Evolutionary conservation across 2,329 filamentous ascomycete genomes (phyloP).

Genomic region (Aspergillus caelatus): DNA sequence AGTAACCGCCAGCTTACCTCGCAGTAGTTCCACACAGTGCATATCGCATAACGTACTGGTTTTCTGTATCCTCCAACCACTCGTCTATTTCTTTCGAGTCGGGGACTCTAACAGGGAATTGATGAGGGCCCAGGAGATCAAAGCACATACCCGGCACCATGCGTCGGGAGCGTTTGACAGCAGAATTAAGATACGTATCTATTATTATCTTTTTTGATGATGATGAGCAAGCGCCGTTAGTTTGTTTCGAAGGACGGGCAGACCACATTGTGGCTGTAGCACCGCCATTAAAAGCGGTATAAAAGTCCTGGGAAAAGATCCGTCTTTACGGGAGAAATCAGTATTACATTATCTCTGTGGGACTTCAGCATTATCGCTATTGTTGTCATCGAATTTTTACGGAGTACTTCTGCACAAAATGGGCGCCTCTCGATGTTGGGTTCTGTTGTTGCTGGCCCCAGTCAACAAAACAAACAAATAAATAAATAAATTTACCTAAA

Average conservation of each 20-base stretch:
- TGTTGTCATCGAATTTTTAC: background rate
- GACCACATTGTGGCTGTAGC: constrained; percentile 3
- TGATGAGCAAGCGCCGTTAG: background rate
- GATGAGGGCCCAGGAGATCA: background rate
- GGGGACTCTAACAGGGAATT: background rate
- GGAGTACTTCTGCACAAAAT: background rate
- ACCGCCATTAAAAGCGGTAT: background rate
- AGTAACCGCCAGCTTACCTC: constrained; percentile 13
- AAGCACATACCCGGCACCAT: background rate
- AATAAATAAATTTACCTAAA: background rate
- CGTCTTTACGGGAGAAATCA: background rate
- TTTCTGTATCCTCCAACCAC: background rate
- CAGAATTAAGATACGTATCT: background rate
- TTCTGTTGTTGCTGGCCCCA: background rate
- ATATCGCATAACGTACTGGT: background rate
- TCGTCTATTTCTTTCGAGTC: background rate
- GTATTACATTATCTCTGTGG: background rate
- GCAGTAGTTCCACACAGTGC: constrained; percentile 2
- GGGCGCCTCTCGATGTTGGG: background rate
- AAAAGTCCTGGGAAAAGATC: background rate
- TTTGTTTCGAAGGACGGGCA: background rate
- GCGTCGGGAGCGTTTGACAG: background rate
- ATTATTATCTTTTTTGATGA: constrained; percentile 1
- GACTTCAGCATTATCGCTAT: too few relatives aligned
- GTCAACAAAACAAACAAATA: background rate